Evolutionary conservation across 129 eudicot genomes (phyloP).

Genomic region (Saussurea involucrata): DNA sequence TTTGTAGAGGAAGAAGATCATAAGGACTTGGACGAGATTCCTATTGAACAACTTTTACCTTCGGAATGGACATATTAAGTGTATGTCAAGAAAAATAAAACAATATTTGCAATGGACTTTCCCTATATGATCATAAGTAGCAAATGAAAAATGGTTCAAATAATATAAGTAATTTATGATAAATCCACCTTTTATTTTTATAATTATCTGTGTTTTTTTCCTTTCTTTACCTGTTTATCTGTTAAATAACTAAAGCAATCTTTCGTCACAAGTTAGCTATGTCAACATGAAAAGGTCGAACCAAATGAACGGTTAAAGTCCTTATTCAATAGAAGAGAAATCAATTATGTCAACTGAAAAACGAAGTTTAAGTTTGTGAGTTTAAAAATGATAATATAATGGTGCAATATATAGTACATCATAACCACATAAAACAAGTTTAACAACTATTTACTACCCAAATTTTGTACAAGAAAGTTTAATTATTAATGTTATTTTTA

Average conservation of each 20-base stretch:
- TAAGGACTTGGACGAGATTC: conserved; percentile 2
- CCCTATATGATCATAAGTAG: background rate
- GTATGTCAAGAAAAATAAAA: background rate
- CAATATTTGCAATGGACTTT: background rate
- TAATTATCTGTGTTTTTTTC: background rate
- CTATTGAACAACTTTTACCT: conserved; percentile 18
- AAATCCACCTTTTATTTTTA: background rate
- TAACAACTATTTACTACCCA: background rate
- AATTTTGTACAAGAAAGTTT: background rate
- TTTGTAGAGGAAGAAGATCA: background rate
- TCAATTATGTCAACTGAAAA: background rate
- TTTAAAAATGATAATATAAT: background rate
- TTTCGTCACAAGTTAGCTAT: background rate
- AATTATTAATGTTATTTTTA: no score
- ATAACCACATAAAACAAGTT: background rate
- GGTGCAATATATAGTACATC: background rate
- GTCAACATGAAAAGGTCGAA: background rate
- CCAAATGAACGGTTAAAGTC: background rate
- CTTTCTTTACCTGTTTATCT: background rate
- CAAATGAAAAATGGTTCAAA: background rate
- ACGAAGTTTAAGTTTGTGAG: background rate
- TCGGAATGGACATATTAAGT: conserved; percentile 17
- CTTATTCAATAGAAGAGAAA: background rate
- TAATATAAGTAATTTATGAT: background rate
- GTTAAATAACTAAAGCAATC: no score